Conservation (phyloP, 441 rosid species). For the Raphanus hybrid region DNA sequence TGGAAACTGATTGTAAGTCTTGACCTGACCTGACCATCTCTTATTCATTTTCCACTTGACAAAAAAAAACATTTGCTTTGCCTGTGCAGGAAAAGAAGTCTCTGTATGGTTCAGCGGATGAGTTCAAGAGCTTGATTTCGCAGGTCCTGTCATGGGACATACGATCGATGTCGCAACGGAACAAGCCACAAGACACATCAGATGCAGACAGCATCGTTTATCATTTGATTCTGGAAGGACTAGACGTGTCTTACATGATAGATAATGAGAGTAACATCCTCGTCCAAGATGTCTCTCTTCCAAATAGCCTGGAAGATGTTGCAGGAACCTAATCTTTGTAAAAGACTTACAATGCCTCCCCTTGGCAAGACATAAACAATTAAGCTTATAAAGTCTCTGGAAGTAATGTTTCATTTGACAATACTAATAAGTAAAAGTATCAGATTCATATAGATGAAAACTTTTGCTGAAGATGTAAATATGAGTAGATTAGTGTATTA, state of each 20-base stretch:
- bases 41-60: conserved; percentile 2
- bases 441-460: conserved; percentile 5
- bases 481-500: conserved; percentile 34
- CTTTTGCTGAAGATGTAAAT: background rate
- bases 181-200: conserved; percentile 49
- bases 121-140: conserved; percentile 61
- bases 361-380: conserved; percentile 9
- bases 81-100: conserved; percentile 65
- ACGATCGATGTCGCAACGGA: conserved; percentile 82
- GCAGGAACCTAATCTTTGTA: conserved; percentile 20
- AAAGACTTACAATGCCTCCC: conserved; percentile 1
- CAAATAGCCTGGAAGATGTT: conserved; percentile 30
- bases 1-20: conserved; percentile 59
- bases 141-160: conserved; percentile 95
- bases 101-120: conserved; percentile 68
- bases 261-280: conserved; percentile 56
- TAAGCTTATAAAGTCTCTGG: background rate
- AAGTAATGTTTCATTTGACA: conserved; percentile 10
- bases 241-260: conserved; percentile 73
- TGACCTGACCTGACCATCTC: conserved; percentile 9
- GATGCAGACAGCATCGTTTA: conserved; percentile 45
- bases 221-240: conserved; percentile 78
- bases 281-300: conserved; percentile 52
- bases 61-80: conserved; percentile 7
- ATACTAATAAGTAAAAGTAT: conserved; percentile 15